Evolutionary conservation across 371 early-diverging fungal species (phyloP).

Genomic region (Blyttiomyces sp.): DNA sequence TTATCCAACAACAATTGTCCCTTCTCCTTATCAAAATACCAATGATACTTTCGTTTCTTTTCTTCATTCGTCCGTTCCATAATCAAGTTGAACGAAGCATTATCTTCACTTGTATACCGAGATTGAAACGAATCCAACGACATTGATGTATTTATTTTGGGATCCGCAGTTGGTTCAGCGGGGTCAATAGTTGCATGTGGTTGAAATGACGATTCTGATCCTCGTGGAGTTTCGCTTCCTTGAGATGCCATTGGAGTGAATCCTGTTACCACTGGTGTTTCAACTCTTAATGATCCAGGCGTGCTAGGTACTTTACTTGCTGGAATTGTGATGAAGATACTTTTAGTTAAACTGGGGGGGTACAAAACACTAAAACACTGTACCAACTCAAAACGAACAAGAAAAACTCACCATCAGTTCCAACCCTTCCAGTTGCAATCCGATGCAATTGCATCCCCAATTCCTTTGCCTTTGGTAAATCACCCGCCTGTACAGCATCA

Average conservation of each 20-base stretch:
- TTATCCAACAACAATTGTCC: conserved; percentile 20
- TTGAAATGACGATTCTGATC: conserved; percentile 1
- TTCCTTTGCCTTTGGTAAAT: conserved; percentile 12
- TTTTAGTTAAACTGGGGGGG: too few species aligned
- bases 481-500: conserved; percentile 37
- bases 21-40: conserved; percentile 68
- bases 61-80: conserved; percentile 62
- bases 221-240: background rate
- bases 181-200: background rate
- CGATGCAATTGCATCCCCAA: conserved; percentile 23
- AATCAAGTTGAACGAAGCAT: conserved; percentile 71
- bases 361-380: too few species aligned
- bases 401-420: background rate
- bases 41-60: conserved; percentile 57
- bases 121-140: conserved; percentile 70
- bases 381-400: background rate
- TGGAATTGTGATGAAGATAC: too few species aligned
- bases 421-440: conserved; percentile 15
- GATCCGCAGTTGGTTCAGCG: conserved; percentile 1
- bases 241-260: conserved; percentile 3
- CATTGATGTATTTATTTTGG: conserved; percentile 4
- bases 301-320: too few species aligned
- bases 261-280: conserved; percentile 28
- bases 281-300: too few species aligned
- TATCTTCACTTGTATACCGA: conserved; percentile 80